phyloP scores from a whole-genome alignment of 2,329 filamentous ascomycete genomes.

The Leptodontidium sp. region DNA sequence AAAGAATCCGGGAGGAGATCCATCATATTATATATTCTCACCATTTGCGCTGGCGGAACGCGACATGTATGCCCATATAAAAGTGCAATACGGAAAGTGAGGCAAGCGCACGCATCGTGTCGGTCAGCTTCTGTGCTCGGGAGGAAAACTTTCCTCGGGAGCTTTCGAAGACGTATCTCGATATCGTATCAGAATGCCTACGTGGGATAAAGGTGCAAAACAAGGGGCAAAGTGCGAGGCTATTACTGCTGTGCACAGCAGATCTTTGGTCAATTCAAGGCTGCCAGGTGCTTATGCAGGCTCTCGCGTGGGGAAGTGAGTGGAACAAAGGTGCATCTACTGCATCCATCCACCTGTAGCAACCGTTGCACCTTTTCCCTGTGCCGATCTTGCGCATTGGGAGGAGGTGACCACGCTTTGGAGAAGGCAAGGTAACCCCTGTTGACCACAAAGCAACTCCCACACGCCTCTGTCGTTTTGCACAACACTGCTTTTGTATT shows the following conservation, averaged over 20 bases:
- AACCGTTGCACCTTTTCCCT: too few species aligned
- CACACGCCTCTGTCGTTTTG: not conserved
- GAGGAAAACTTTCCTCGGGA: not conserved
- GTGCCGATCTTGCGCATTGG: not conserved
- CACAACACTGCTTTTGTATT: conserved; percentile 1
- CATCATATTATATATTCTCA: conserved; percentile 6
- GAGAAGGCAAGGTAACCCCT: not conserved
- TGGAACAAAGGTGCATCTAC: conserved; percentile 4
- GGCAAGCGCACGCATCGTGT: not conserved
- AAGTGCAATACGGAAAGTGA: conserved; percentile 13
- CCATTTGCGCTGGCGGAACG: not conserved
- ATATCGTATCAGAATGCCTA: not conserved
- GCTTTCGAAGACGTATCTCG: not conserved
- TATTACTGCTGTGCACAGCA: not conserved
- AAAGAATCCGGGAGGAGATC: not conserved
- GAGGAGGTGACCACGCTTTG: not conserved
- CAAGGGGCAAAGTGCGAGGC: conserved; percentile 1
- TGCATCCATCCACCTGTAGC: not conserved
- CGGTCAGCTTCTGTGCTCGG: conserved; percentile 2
- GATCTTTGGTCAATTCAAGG: not conserved
- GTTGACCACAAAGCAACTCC: not conserved
- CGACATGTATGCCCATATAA: not conserved
- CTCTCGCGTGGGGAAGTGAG: conserved; percentile 3
- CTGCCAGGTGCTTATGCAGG: not conserved
- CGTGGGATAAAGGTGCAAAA: conserved; percentile 14